Conservation (phyloP, 2,329 filamentous ascomycete species). For the Talaromyces sp. region DNA sequence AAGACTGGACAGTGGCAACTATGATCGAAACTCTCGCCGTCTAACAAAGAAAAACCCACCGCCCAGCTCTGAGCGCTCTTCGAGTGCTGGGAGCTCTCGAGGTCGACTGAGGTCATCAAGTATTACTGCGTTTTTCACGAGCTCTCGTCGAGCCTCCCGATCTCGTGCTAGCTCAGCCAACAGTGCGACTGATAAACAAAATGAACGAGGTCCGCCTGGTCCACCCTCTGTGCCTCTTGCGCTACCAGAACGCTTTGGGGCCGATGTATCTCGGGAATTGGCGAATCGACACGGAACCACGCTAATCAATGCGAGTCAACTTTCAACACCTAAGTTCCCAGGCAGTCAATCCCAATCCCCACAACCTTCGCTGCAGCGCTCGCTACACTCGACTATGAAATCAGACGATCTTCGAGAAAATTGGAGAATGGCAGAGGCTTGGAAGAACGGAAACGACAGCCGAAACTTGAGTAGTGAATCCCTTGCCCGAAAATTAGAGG, state of each 20-base stretch:
- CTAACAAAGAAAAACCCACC: slow-evolving; percentile 40
- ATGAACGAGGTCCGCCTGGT: slow-evolving; percentile 1
- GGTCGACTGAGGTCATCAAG: slow-evolving; percentile 22
- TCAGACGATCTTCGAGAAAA: slow-evolving; percentile 24
- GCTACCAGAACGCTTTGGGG: slow-evolving; percentile 34
- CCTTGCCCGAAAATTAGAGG: background rate
- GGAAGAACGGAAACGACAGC: slow-evolving; percentile 16
- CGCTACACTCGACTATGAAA: slow-evolving; percentile 19
- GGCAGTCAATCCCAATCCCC: background rate
- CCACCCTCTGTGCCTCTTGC: slow-evolving; percentile 27
- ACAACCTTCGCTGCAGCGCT: slow-evolving; percentile 6
- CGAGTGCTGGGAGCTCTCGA: slow-evolving; percentile 33
- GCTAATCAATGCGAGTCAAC: slow-evolving; percentile 9
- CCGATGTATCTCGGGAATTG: slow-evolving; percentile 34
- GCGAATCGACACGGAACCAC: slow-evolving; percentile 25
- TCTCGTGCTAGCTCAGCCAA: slow-evolving; percentile 31
- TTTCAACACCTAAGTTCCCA: slow-evolving; percentile 1
- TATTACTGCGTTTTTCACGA: slow-evolving; percentile 33
- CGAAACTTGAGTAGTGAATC: background rate
- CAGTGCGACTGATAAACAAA: slow-evolving; percentile 3
- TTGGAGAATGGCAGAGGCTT: slow-evolving; percentile 22
- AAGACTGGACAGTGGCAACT: slow-evolving; percentile 16
- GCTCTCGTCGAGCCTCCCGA: slow-evolving; percentile 30
- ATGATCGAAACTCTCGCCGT: slow-evolving; percentile 31
- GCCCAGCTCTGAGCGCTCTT: slow-evolving; percentile 31